Base-by-base conservation (phyloP, 345 rosid species). In the Odontarrhena argentea region DNA sequence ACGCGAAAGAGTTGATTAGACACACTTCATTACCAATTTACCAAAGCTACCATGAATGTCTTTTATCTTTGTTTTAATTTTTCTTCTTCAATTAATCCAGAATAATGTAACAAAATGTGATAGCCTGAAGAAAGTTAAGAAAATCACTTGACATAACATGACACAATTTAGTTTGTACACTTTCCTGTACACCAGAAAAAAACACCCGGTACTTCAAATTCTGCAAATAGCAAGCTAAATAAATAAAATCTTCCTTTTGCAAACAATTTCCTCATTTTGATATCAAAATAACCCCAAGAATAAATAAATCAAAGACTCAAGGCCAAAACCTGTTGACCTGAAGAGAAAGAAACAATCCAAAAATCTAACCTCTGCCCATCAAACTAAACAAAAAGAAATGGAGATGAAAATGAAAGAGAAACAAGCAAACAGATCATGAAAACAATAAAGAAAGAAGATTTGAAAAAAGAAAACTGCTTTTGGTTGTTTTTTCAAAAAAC, bases 261-360 rank as follows among this genome's bases (percentile, higher is more conserved):
- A 41, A 74, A n/a, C 69, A 74, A 66, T 74, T 68, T 41, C 55
- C 69, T 24, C 54, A 74, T 54, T 68, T 62, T 68, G 74, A 55
- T 55, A 35, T 47, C 74, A 62, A 71, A 74, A 41, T 10, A 34
- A 56, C 67, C 77, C 67, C 68, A 73, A 66, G 68, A 73, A 73
- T 66, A 73, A 73, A 73, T 66, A 74, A 74, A 68, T 61, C 74
- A 67, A 74, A 55, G 69, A 74, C 78, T 74, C 60, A 55, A 67
- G 65, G 63, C 50, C 73, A 72, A 67, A 67, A 46, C 77, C 51
- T 60, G 34, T 60, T 60, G 77, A 54, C 76, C 68, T 60, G 41
- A 74, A 55, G 54, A 54, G 40, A 22, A 61, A 53, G 28, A 62
- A 60, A 55, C 64, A 74, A 74, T 59, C 50, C 51, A 30, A 69